These are phyloP conservation scores for Xylaria grammica DNA, from an alignment of 495 filamentous ascomycete genomes.

Conservation along the genomic window DNA sequence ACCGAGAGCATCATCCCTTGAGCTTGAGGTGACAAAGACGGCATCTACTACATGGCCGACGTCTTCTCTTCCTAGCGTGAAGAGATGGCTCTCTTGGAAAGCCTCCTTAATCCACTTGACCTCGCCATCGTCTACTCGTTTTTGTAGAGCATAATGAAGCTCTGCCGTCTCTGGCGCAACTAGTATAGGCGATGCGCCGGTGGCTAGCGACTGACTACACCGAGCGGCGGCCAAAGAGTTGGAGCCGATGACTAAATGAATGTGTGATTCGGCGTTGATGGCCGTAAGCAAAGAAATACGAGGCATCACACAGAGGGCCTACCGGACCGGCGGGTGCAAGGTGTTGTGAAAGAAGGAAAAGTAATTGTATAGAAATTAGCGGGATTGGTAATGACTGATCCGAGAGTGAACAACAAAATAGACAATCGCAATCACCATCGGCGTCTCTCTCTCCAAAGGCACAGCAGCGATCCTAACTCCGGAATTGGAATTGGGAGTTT, in stretches of 20 bases:
- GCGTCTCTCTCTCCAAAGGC: no score
- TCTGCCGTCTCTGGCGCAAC: constrained; percentile 70
- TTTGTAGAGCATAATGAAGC: constrained; percentile 73
- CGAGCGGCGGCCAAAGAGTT: constrained; percentile 86
- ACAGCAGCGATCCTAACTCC: no score
- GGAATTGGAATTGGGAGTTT: no score
- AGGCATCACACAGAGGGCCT: neutral
- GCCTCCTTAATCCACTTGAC: constrained; percentile 72
- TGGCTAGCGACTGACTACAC: constrained; percentile 77
- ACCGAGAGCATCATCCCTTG: constrained; percentile 43
- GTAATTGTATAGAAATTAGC: no score
- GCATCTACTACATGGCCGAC: constrained; percentile 82
- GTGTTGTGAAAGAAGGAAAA: neutral
- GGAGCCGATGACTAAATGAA: constrained; percentile 86
- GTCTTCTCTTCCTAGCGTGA: constrained; percentile 76
- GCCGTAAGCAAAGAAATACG: constrained; percentile 72
- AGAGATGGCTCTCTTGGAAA: constrained; percentile 78
- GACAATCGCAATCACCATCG: no score
- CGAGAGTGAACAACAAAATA: no score
- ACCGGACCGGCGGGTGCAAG: no score
- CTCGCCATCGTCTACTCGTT: constrained; percentile 72
- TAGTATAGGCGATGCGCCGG: constrained; percentile 87
- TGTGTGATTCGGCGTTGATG: constrained; percentile 72
- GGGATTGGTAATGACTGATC: no score
- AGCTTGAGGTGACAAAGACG: constrained; percentile 82